These are phyloP conservation scores for Aspergillus coremiiformis DNA, from an alignment of 495 filamentous ascomycete species.

Conservation along the genomic window DNA sequence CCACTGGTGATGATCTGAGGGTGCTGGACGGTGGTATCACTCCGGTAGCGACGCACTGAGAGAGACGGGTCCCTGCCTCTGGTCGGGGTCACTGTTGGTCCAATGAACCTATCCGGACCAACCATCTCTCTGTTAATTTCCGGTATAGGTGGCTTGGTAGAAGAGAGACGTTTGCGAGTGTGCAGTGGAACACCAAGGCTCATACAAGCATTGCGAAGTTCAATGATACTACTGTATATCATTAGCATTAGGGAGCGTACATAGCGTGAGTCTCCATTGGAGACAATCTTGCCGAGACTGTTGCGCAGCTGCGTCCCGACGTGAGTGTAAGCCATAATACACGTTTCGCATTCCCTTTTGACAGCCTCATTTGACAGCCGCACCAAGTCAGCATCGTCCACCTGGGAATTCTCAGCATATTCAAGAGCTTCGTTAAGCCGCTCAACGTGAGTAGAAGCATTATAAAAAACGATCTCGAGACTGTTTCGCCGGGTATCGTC, in stretches of 20 bases:
- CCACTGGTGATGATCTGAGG: conserved; percentile 30
- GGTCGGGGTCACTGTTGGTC: conserved; percentile 52
- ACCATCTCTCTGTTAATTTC: conserved; percentile 19
- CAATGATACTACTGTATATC: conserved; percentile 72
- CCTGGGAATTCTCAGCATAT: conserved; percentile 45
- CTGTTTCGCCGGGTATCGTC: conserved; percentile 60
- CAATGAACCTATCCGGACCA: conserved; percentile 32
- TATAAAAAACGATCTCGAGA: conserved; percentile 71
- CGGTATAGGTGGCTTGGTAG: conserved; percentile 22
- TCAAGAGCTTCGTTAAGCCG: conserved; percentile 67
- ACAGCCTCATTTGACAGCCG: conserved; percentile 43
- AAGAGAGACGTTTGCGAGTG: conserved; percentile 15
- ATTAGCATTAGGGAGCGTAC: conserved; percentile 73
- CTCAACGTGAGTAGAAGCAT: conserved; percentile 66
- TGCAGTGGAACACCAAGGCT: conserved; percentile 31
- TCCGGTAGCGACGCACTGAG: conserved; percentile 47
- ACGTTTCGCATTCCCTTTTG: conserved; percentile 62
- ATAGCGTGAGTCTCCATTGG: conserved; percentile 69
- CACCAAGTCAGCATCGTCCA: conserved; percentile 34
- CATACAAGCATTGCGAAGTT: conserved; percentile 54
- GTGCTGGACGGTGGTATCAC: conserved; percentile 56
- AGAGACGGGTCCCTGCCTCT: conserved; percentile 42
- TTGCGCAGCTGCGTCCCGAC: conserved; percentile 63
- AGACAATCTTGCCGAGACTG: conserved; percentile 62
- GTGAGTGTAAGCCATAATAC: conserved; percentile 68